phyloP scores from a whole-genome alignment of 2,329 filamentous ascomycete species.

The Geosmithia morbida region DNA sequence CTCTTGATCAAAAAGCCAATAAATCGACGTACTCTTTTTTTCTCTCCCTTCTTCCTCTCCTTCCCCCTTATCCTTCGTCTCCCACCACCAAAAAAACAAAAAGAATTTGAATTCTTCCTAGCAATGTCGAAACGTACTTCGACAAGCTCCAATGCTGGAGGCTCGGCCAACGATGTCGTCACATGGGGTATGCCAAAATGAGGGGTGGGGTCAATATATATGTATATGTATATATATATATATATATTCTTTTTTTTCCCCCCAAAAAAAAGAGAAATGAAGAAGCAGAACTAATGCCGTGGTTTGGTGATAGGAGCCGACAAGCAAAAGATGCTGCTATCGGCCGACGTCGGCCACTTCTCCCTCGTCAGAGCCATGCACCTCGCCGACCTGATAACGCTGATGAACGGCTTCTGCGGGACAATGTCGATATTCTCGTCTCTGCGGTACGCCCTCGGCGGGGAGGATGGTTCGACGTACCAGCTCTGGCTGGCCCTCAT shows the following conservation, averaged over 20 bases:
- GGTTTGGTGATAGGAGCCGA: slow-evolving; percentile 37
- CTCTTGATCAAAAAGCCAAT: too few relatives aligned
- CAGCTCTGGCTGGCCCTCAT: slow-evolving; percentile 72
- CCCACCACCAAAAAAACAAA: background rate
- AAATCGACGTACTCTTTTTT: too few relatives aligned
- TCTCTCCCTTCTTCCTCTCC: too few relatives aligned
- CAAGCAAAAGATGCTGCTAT: slow-evolving; percentile 64
- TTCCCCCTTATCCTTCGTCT: too few relatives aligned
- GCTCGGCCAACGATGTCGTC: background rate
- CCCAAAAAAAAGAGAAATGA: background rate
- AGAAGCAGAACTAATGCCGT: background rate
- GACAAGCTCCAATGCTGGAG: background rate
- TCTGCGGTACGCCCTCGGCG: slow-evolving; percentile 75
- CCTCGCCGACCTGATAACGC: slow-evolving; percentile 71
- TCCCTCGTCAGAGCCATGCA: slow-evolving; percentile 55
- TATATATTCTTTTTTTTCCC: too few relatives aligned
- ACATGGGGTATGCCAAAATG: background rate
- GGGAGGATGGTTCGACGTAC: slow-evolving; percentile 26
- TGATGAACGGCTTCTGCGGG: slow-evolving; percentile 73
- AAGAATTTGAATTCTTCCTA: background rate
- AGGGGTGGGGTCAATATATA: too few relatives aligned
- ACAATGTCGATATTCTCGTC: slow-evolving; percentile 95
- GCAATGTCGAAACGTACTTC: slow-evolving; percentile 2
- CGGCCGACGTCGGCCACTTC: slow-evolving; percentile 59
- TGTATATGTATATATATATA: too few relatives aligned